These are phyloP conservation scores for Clarireedia hainanense DNA, from an alignment of 2,329 filamentous ascomycete species.

Conservation along the genomic window DNA sequence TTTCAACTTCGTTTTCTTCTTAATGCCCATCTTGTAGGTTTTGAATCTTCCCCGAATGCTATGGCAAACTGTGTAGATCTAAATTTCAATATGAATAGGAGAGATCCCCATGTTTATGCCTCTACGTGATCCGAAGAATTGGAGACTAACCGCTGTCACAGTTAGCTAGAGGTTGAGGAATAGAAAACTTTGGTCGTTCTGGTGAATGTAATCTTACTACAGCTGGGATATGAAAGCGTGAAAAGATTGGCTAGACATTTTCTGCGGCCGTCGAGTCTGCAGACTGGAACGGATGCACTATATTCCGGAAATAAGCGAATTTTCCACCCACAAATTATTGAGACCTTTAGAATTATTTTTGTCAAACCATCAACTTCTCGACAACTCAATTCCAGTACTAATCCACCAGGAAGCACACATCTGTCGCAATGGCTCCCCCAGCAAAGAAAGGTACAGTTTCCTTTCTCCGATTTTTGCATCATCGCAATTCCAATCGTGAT, in stretches of 20 bases:
- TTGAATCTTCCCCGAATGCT: neutral
- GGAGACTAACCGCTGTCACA: no score
- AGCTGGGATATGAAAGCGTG: neutral
- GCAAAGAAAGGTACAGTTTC: slow-evolving; percentile 30
- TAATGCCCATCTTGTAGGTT: slow-evolving; percentile 34
- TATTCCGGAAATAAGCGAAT: slow-evolving; percentile 1
- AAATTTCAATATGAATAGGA: neutral
- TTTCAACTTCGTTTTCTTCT: slow-evolving; percentile 38
- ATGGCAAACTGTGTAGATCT: neutral
- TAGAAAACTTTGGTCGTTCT: no score
- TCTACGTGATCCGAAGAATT: no score
- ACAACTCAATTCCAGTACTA: slow-evolving; percentile 16
- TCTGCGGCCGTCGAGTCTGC: neutral
- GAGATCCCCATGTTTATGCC: neutral
- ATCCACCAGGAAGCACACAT: slow-evolving; percentile 18
- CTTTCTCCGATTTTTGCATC: slow-evolving; percentile 13
- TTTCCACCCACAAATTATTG: slow-evolving; percentile 7
- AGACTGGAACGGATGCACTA: neutral
- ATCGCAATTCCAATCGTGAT: slow-evolving; percentile 12
- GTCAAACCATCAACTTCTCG: slow-evolving; percentile 11
- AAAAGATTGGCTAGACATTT: neutral
- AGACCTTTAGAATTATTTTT: neutral
- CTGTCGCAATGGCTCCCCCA: slow-evolving; percentile 27
- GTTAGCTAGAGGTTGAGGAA: no score
- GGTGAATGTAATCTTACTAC: neutral